Percentiles rank a stretch among this genome's conserved stretches.
These are phyloP conservation scores for Tetrahymena thermophila DNA, from an alignment of 73 alveolate species.

Conservation along the genomic window DNA sequence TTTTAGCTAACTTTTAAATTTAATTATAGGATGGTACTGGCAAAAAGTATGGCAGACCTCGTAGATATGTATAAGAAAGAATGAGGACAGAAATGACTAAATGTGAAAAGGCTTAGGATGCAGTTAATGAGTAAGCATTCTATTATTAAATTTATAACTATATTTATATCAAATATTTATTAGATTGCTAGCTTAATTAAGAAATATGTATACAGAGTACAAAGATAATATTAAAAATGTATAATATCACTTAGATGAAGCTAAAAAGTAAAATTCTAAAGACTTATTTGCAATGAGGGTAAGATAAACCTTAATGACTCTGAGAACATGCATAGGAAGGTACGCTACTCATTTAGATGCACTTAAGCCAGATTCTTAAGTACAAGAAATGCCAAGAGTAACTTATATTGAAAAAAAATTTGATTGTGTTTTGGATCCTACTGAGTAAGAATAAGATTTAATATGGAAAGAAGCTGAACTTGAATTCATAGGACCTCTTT, in stretches of 20 bases:
- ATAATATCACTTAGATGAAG: slow-evolving; percentile 8
- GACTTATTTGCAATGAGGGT: not conserved
- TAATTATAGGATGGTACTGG: slow-evolving; percentile 35
- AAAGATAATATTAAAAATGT: slow-evolving; percentile 1
- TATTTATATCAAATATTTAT: not conserved
- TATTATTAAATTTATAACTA: not conserved
- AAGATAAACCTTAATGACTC: slow-evolving; percentile 19
- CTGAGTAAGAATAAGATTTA: slow-evolving; percentile 19
- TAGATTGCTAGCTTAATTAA: not conserved
- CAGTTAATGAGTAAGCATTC: not conserved
- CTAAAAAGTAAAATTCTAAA: not conserved
- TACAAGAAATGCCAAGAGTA: slow-evolving; percentile 32
- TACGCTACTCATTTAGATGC: slow-evolving; percentile 40
- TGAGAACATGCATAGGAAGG: slow-evolving; percentile 8
- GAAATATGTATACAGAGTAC: slow-evolving; percentile 6
- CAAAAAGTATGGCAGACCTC: slow-evolving; percentile 42
- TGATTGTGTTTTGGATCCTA: slow-evolving; percentile 29
- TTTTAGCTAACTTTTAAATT: not conserved
- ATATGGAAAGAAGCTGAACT: slow-evolving; percentile 16
- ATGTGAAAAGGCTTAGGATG: slow-evolving; percentile 43
- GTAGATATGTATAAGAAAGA: slow-evolving; percentile 34
- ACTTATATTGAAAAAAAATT: slow-evolving; percentile 36
- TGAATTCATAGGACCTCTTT: slow-evolving; percentile 37
- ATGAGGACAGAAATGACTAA: slow-evolving; percentile 47
- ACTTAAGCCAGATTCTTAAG: slow-evolving; percentile 24